Base-by-base conservation (phyloP, 2,329 filamentous ascomycete genomes). In the Chalara sp. region DNA sequence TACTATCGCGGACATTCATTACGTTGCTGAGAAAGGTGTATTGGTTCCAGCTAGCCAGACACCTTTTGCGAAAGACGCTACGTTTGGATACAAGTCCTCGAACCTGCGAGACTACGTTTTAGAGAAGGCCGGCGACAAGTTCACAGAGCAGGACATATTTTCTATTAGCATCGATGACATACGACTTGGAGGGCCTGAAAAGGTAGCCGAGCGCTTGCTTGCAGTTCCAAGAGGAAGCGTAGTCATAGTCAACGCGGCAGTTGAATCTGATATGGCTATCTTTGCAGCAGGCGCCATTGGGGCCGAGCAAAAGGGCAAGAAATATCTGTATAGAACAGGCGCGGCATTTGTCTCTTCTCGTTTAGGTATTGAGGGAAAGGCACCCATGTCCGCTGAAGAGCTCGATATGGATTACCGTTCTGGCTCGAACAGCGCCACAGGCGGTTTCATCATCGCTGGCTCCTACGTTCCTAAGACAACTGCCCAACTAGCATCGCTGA, bases 381-480 rank as follows among this genome's bases (percentile, higher is more conserved):
- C 21, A 21, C 21, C 21, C 3, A 21, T 21, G 21, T 21, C 21
- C 21, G 21, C 21, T 21, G 21, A 21, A 21, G 21, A 21, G 21
- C 21, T 21, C 21, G 21, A 21, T 21, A 21, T 21, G 21, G 21
- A 21, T 21, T 21, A 21, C 21, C 21, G 21, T 21, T 21, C 21
- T 21, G 21, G 21, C 3, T 21, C 64, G 0, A 63, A 63, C 1
- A 57, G 58, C 10, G 51, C 63, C 2, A 65, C 66, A 0, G 79
- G 78, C 0, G 78, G 77, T 0, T 59, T 82, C 0, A 71, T 81
- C 13, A 71, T 82, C 12, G 78, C 76, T 0, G 78, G 79, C 0
- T 79, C 75, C 0, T 81, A 82, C 43, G 77, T 81, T 0, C 76
- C 77, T 3, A 81, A 81, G 55, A 82, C 79, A 0, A 81, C 79